A percentile compares a stretch with the other conserved stretches of the same genome.
These are phyloP conservation scores for Lunularia cruciata DNA, from an alignment of 225 moss, liverwort and hornwort species.

Conservation along the genomic window DNA sequence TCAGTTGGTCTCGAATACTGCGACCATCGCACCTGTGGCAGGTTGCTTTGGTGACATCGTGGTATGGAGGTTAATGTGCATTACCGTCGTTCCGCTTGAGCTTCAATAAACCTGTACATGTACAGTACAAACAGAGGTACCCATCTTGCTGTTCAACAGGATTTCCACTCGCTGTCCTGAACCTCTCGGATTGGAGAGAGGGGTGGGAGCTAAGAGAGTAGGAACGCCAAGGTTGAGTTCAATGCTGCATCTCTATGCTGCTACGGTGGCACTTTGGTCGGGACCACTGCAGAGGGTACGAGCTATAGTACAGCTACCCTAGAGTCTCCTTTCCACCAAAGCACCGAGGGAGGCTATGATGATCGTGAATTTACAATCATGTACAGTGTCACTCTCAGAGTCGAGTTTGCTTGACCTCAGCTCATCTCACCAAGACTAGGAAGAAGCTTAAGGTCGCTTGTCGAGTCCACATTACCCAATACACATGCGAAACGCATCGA, in stretches of 20 bases:
- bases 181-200: neutral
- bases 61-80: neutral
- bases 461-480: neutral
- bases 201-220: neutral
- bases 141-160: neutral
- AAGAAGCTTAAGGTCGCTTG: neutral
- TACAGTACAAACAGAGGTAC: neutral
- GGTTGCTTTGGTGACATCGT: neutral
- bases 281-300: neutral
- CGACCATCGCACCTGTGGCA: neutral
- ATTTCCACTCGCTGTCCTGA: neutral
- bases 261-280: neutral
- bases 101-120: neutral
- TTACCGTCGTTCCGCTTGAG: neutral
- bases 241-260: neutral
- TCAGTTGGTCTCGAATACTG: neutral
- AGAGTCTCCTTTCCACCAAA: constrained; percentile 3
- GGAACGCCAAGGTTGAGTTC: neutral
- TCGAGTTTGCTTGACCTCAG: neutral
- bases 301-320: neutral
- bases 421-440: neutral
- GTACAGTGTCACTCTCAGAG: constrained; percentile 1
- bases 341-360: neutral
- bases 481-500: constrained; percentile 8
- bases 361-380: neutral